These are phyloP conservation scores for Arthrobotrys pseudoclavata DNA, from an alignment of 2,329 filamentous ascomycete genomes.

Conservation along the genomic window DNA sequence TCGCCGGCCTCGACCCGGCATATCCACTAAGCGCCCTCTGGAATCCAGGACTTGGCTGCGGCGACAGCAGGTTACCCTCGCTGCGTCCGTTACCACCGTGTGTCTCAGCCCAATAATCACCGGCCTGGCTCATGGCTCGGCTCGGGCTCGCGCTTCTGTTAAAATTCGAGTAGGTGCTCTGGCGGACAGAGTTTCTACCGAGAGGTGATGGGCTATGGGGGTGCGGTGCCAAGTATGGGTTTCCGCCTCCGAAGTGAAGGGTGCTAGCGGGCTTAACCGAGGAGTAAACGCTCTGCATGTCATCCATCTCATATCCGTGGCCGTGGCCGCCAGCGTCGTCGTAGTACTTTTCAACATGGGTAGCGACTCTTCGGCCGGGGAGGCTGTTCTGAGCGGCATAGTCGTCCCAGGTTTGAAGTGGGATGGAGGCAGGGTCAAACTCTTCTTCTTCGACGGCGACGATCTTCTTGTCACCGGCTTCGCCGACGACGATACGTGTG, in stretches of 20 bases:
- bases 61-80: constrained; percentile 67
- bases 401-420: constrained; percentile 96
- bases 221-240: constrained; percentile 83
- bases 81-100: constrained; percentile 55
- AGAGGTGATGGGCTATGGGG: constrained; percentile 77
- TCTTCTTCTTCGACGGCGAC: constrained; percentile 85
- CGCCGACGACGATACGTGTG: constrained; percentile 95
- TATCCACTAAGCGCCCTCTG: constrained; percentile 60
- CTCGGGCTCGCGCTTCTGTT: constrained; percentile 65
- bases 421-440: constrained; percentile 93
- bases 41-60: constrained; percentile 64
- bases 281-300: constrained; percentile 96
- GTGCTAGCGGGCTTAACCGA: constrained; percentile 88
- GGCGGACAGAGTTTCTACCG: constrained; percentile 67
- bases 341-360: constrained; percentile 76
- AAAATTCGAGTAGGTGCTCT: constrained; percentile 63
- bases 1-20: constrained; percentile 62
- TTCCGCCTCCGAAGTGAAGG: constrained; percentile 73
- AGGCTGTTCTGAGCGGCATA: constrained; percentile 89
- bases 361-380: constrained; percentile 85
- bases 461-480: constrained; percentile 91
- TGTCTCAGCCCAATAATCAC: constrained; percentile 63
- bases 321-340: constrained; percentile 72
- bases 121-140: constrained; percentile 71
- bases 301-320: constrained; percentile 88